A percentile compares a stretch with the other conserved stretches of the same genome.
phyloP scores from a whole-genome alignment of 176 grass and related monocot species.

The Aegilops sharonensis region DNA sequence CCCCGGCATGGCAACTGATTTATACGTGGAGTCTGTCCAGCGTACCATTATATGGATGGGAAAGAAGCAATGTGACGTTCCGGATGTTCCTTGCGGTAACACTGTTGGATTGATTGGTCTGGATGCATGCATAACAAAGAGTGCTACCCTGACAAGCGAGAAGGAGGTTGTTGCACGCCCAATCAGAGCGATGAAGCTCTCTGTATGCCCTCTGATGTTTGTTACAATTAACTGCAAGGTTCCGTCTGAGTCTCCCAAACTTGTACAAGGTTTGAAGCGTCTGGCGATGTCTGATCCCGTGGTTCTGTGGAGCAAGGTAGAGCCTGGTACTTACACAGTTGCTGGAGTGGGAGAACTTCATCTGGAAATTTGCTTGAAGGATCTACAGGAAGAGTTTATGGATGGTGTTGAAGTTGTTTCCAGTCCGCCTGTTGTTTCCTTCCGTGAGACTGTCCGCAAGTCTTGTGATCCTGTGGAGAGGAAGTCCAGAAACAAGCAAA shows the following conservation, averaged over 20 bases:
- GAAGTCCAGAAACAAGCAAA: background rate
- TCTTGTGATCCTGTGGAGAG: conserved; percentile 12
- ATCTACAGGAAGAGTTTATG: conserved; percentile 60
- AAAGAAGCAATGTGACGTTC: conserved; percentile 55
- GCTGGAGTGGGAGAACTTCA: conserved; percentile 39
- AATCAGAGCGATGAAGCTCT: conserved; percentile 54
- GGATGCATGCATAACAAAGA: conserved; percentile 58
- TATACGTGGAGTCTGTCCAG: conserved; percentile 49
- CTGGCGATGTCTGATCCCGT: conserved; percentile 55
- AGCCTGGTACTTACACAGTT: conserved; percentile 51
- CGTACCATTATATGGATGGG: conserved; percentile 69
- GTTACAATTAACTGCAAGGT: conserved; percentile 56
- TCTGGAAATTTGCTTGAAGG: conserved; percentile 41
- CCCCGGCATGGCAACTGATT: conserved; percentile 53
- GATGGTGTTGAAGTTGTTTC: conserved; percentile 48
- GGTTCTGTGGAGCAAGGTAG: conserved; percentile 44
- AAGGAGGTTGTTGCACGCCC: conserved; percentile 45
- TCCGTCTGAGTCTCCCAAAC: conserved; percentile 40
- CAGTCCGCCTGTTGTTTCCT: conserved; percentile 24
- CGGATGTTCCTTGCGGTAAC: conserved; percentile 3
- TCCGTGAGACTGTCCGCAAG: conserved; percentile 30
- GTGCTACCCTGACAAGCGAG: background rate
- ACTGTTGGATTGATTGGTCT: conserved; percentile 56
- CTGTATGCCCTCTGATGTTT: conserved; percentile 46
- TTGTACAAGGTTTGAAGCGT: conserved; percentile 55